Percentiles rank a stretch among this genome's conserved stretches.
Evolutionary conservation across 768 basidiomycete species (phyloP).

Genomic region (Tephrocybe rancida): DNA sequence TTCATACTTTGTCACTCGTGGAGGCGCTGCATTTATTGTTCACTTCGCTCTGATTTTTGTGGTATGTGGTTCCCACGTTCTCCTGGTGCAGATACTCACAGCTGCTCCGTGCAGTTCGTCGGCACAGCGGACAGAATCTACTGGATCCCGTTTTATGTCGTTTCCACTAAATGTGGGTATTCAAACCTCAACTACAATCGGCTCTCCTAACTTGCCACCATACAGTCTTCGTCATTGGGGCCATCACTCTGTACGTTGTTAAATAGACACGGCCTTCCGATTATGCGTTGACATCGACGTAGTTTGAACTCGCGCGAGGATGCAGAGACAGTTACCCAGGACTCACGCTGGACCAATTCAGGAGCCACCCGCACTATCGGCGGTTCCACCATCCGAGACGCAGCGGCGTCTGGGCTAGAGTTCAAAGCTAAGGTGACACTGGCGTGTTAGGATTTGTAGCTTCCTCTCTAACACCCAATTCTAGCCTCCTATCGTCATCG

Average conservation of each 20-base stretch:
- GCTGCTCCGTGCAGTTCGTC: conserved; percentile 10
- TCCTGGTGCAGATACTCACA: too few species aligned
- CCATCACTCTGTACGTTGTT: conserved; percentile 16
- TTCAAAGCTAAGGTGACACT: conserved; percentile 13
- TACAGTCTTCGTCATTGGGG: conserved; percentile 17
- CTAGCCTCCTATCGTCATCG: conserved; percentile 14
- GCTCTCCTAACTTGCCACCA: neutral
- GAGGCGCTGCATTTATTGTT: conserved; percentile 10
- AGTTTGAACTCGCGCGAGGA: conserved; percentile 12
- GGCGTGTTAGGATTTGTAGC: neutral
- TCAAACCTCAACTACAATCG: neutral
- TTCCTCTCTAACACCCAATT: neutral
- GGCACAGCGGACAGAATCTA: conserved; percentile 12
- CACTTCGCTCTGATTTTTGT: conserved; percentile 18
- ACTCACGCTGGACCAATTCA: neutral
- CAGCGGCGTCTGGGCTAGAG: conserved; percentile 4
- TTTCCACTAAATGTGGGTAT: conserved; percentile 13
- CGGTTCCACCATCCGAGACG: conserved; percentile 3
- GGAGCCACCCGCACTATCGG: conserved; percentile 13
- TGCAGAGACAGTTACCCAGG: conserved; percentile 1
- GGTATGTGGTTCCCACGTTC: conserved; percentile 7
- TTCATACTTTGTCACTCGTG: conserved; percentile 14
- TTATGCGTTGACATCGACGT: neutral
- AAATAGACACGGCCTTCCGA: neutral
- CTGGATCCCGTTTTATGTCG: conserved; percentile 19